Evolutionary conservation across 2,329 filamentous ascomycete species (phyloP), one percentile per base, ranked within the genome.

Genomic region (Aureobasidium musti): DNA sequence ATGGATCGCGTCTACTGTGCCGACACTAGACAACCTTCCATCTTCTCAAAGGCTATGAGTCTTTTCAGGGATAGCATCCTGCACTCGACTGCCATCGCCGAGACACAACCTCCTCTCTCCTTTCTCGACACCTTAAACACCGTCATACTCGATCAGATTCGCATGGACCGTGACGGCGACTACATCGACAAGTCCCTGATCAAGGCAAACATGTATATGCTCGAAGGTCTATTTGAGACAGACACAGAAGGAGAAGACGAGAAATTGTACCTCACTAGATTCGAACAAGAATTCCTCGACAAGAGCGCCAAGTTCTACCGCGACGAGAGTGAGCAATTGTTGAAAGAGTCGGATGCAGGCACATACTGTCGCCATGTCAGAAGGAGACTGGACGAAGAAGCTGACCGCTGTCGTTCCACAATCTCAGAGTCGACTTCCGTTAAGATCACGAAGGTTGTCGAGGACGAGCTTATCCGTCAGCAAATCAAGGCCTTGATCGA

Each of bases 131-230:
- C 97, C 7, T 81, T 98, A 30, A 91, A 91, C 72, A 86, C 87
- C 6, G 91, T 97, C 17, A 85, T 98, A 35, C 83, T 98, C 3
- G 93, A 97, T 69, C 91, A 97, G 78, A 90, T 99, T 70, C 87
- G 90, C 68, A 92, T 97, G 88, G 95, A 98, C 77, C 85, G 95
- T 33, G 88, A 92, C 67, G 95, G 94, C 33, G 92, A 97, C 72
- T 86, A 91, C 17, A 93, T 98, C 68, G 91, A 98, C 76, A 88
- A 91, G 71, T 85, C 87, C 41, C 82, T 97, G 5, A 87, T 98
- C 71, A 90, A 91, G 70, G 89, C 91, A 61, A 94, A 91, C 75
- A 86, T 92, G 2, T 88, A 90, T 72, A 97, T 99, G 92, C 83
- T 99, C 6, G 94, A 96, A 74, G 87, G 87, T 8, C 82, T 99